These are phyloP conservation scores for Candida glucosophila DNA, from an alignment of 1,139 yeast species.

Conservation along the genomic window DNA sequence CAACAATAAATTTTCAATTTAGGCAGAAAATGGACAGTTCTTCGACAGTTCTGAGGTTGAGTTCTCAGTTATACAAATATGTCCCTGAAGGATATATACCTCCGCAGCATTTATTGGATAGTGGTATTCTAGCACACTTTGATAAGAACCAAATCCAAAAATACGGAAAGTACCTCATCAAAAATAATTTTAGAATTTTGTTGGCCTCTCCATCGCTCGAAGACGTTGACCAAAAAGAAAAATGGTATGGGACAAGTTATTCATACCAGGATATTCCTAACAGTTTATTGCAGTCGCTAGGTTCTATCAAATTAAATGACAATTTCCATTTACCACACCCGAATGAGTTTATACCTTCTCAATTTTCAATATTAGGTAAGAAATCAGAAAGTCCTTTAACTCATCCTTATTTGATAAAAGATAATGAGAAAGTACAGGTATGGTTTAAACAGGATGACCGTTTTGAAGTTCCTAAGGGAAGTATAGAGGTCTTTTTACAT, in stretches of 20 bases:
- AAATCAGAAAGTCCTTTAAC: constrained; percentile 23
- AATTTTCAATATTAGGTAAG: constrained; percentile 51
- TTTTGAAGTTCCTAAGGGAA: constrained; percentile 82
- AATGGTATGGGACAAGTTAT: constrained; percentile 90
- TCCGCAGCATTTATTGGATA: constrained; percentile 49
- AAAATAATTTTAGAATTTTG: constrained; percentile 53
- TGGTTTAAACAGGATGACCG: constrained; percentile 94
- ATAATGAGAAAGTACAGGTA: constrained; percentile 30
- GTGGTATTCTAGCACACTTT: constrained; percentile 50
- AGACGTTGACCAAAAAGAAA: constrained; percentile 42
- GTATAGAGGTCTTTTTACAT: constrained; percentile 55
- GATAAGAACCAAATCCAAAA: constrained; percentile 45
- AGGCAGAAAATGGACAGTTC: constrained; percentile 60
- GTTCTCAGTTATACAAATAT: constrained; percentile 34
- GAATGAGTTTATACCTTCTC: constrained; percentile 74
- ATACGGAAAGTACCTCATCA: constrained; percentile 42
- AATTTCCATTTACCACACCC: constrained; percentile 54
- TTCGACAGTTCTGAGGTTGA: constrained; percentile 46
- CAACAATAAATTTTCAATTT: constrained; percentile 50
- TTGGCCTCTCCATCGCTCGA: constrained; percentile 45
- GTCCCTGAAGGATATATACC: constrained; percentile 43
- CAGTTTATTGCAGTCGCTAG: constrained; percentile 26
- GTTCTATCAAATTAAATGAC: constrained; percentile 23
- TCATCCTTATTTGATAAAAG: constrained; percentile 31
- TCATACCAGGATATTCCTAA: constrained; percentile 36